Evolutionary conservation across 1,139 yeast species (phyloP), one percentile per base, ranked within the genome.

Genomic region (Pneumocystis canis): DNA sequence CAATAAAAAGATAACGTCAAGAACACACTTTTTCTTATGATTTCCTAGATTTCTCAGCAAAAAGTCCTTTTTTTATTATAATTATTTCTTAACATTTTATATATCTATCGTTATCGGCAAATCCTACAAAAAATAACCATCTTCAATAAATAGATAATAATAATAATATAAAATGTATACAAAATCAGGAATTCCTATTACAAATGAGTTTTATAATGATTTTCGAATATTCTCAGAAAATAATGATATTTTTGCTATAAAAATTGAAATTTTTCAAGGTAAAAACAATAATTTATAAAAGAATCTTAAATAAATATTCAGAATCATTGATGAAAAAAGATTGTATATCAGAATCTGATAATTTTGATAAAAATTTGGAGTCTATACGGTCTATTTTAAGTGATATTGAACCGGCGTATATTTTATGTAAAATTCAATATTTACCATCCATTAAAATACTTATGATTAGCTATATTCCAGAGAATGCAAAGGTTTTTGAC

Each of bases 381-480:
- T 58, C 67, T 14, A 69, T 85, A 41, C 69, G 74, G 47, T 58
- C 70, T 9, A 71, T 76, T 62, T 71, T 82, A 32, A 68, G 73
- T 2, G 82, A 80, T 62, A 78, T 79, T 0, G 79, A 79, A 31
- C 87, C 96, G 7, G 74, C 79, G 9, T 88, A 87, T 70, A 72
- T 87, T 53, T 73, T 87, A 9, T 70, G 84, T 57, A 77, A 79
- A 62, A 73, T 76, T 59, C 77, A 73, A 47, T 70, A 66, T 1
- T 69, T 71, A 9, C 71, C 70, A 32, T 71, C 71, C 11, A 78
- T 76, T 3, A 18, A 40, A 40, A 20, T 20, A 66, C 78, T 82
- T 3, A 89, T 92, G 70, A 80, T 89, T 60, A 83, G 94, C 57
- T 90, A 80, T 75, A 92, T 92, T 60, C 97, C 98, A 0, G 97